Evolutionary conservation across 2,329 filamentous ascomycete species (phyloP), one percentile per base, ranked within the genome.

Genomic region (Pseudopithomyces chartarum): DNA sequence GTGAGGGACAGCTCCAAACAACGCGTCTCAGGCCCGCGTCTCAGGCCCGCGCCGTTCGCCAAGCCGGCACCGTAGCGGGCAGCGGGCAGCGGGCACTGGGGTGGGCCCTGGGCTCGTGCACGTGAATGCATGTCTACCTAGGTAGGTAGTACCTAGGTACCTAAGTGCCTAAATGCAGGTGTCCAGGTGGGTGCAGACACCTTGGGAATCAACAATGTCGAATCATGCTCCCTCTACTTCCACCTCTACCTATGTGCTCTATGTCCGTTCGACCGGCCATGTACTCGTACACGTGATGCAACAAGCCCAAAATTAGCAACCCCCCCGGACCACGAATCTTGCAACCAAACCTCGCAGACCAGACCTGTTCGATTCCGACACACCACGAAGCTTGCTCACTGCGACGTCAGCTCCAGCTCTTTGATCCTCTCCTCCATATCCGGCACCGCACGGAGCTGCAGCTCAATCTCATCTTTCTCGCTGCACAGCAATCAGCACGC

Each of bases 401-500:
- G 26, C 49, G 39, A 43, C 39, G 40, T 52, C 49, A 71, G 70
- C 19, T 67, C 90, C 75, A 98, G 78, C 78, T 98, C 94, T 15
- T 83, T 86, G 71, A 98, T 87, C 54, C 95, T 84, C 74, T 89
- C 88, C 82, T 97, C 89, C 62, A 97, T 84, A 70, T 97, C 94
- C 0, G 92, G 92, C 8, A 98, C 90, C 61, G 92, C 89, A 57
- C 95, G 83, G 50, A 99, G 79, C 74, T 91, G 85, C 48, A 96
- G 81, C 57, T 98, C 94, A 42, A 98, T 82, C 63, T 98, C 94
- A 73, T 99, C 95, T 76, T 90, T 96, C 82, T 98, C 95, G 77
- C 83, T 85, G 51, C 39, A 2, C 17, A 34, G 12, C 45, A 6
- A 29, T 71, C 59, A 72, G 61, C 52, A 55, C 17, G 22, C 7